Evolutionary conservation across 2,329 filamentous ascomycete genomes (phyloP).

Genomic region (Aspergillus pseudoglaucus): DNA sequence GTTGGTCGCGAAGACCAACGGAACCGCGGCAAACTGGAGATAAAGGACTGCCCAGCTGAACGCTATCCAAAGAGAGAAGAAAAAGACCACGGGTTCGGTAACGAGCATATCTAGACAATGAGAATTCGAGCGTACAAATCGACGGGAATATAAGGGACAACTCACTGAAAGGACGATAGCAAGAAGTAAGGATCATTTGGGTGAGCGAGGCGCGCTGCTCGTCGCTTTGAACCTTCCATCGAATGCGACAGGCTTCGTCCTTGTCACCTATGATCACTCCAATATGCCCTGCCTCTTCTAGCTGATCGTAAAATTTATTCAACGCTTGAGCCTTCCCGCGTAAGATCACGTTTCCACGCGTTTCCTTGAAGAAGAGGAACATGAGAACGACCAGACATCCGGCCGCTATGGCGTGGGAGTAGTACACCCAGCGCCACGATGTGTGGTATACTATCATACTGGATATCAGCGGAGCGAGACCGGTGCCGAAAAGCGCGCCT

Average conservation of each 20-base stretch:
- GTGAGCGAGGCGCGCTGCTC: conserved; percentile 64
- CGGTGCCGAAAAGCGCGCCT: conserved; percentile 69
- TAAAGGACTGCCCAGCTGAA: conserved; percentile 90
- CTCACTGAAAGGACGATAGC: conserved; percentile 67
- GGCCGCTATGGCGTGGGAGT: conserved; percentile 69
- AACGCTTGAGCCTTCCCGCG: conserved; percentile 65
- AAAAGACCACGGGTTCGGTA: conserved; percentile 57
- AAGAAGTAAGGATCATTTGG: conserved; percentile 66
- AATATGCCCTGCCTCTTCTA: conserved; percentile 59
- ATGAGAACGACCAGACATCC: conserved; percentile 59
- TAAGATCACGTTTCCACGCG: conserved; percentile 71
- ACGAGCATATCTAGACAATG: conserved; percentile 45
- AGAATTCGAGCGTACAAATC: neutral
- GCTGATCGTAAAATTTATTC: conserved; percentile 71
- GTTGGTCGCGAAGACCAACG: conserved; percentile 64
- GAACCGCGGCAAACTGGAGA: conserved; percentile 72
- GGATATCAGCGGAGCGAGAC: conserved; percentile 66
- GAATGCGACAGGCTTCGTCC: conserved; percentile 47
- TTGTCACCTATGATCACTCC: conserved; percentile 45
- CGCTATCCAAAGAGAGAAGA: conserved; percentile 81
- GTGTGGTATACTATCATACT: conserved; percentile 62
- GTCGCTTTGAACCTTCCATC: conserved; percentile 75
- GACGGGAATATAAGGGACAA: neutral
- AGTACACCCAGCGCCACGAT: conserved; percentile 83
- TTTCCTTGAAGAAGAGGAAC: conserved; percentile 70